Percentiles rank a stretch among this genome's conserved stretches.
Conservation (phyloP, 441 rosid genomes). For the Raphanus hybrid region DNA sequence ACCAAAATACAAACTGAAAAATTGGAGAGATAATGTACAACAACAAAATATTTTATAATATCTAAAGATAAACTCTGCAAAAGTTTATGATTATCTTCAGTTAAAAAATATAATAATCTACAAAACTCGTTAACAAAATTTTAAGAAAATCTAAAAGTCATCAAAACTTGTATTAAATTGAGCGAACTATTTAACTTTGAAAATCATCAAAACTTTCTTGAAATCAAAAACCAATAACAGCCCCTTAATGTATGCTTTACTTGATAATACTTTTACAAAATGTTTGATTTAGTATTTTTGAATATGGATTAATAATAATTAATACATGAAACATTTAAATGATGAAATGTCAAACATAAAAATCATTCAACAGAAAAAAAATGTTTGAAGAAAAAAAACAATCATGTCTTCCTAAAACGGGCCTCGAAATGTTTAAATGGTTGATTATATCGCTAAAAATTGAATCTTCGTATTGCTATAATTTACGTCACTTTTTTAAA, state of each 20-base stretch:
- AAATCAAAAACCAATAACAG: too few species aligned
- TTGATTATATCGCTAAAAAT: background rate
- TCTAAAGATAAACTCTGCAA: too few species aligned
- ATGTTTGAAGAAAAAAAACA: background rate
- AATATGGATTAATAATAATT: background rate
- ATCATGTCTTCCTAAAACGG: background rate
- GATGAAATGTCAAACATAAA: background rate
- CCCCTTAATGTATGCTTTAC: background rate
- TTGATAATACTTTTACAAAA: background rate
- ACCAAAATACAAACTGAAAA: too few species aligned
- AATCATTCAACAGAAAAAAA: background rate
- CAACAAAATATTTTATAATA: too few species aligned
- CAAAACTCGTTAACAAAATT: too few species aligned
- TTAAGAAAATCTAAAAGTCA: too few species aligned
- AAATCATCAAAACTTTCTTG: too few species aligned
- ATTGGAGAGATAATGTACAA: too few species aligned
- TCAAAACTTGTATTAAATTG: too few species aligned
- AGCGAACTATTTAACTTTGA: too few species aligned
- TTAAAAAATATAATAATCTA: too few species aligned
- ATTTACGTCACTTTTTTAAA: background rate
- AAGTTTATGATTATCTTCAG: too few species aligned
- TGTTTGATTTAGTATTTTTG: background rate
- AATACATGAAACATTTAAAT: background rate
- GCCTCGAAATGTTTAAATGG: background rate
- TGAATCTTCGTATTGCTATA: background rate